These are phyloP conservation scores for Earliella scabrosa DNA, from an alignment of 1,284 basidiomycete species.

Conservation along the genomic window DNA sequence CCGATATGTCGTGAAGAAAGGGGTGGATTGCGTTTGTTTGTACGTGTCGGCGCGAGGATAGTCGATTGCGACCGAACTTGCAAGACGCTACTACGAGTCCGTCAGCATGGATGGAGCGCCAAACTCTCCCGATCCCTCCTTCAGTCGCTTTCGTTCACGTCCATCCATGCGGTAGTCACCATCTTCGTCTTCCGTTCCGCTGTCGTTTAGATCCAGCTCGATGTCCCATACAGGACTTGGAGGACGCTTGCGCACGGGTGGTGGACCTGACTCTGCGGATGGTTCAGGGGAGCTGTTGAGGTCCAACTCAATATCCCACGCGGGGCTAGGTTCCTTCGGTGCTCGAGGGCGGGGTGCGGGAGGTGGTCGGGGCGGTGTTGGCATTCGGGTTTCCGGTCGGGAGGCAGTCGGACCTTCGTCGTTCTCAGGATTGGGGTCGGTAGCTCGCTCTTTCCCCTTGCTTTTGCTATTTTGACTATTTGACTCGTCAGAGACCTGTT, in stretches of 20 bases:
- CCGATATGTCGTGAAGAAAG: too few relatives aligned
- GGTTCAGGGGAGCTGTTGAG: slow-evolving; percentile 33
- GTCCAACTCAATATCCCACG: slow-evolving; percentile 46
- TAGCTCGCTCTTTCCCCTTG: slow-evolving; percentile 21
- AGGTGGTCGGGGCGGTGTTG: slow-evolving; percentile 14
- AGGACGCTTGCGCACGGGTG: slow-evolving; percentile 16
- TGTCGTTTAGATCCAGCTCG: slow-evolving; percentile 51
- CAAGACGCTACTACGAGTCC: slow-evolving; percentile 1
- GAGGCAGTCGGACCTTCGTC: background rate
- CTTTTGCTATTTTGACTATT: slow-evolving; percentile 9
- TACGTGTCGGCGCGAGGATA: too few relatives aligned
- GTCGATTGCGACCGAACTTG: too few relatives aligned
- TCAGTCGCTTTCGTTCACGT: slow-evolving; percentile 13
- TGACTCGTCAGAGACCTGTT: slow-evolving; percentile 1
- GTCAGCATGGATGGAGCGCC: slow-evolving; percentile 22
- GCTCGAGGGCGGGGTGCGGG: slow-evolving; percentile 8
- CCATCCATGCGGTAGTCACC: background rate
- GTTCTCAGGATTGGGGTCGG: background rate
- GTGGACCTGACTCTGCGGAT: slow-evolving; percentile 18
- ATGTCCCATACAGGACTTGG: slow-evolving; percentile 61
- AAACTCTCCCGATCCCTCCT: slow-evolving; percentile 23
- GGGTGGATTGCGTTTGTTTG: too few relatives aligned
- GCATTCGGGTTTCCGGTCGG: slow-evolving; percentile 2
- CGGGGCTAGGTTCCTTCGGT: slow-evolving; percentile 34
- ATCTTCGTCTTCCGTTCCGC: slow-evolving; percentile 28